Percentiles rank a stretch among this genome's conserved stretches.
Conservation (phyloP, 1,284 basidiomycete genomes). For the Ceratobasidium theobromae region DNA sequence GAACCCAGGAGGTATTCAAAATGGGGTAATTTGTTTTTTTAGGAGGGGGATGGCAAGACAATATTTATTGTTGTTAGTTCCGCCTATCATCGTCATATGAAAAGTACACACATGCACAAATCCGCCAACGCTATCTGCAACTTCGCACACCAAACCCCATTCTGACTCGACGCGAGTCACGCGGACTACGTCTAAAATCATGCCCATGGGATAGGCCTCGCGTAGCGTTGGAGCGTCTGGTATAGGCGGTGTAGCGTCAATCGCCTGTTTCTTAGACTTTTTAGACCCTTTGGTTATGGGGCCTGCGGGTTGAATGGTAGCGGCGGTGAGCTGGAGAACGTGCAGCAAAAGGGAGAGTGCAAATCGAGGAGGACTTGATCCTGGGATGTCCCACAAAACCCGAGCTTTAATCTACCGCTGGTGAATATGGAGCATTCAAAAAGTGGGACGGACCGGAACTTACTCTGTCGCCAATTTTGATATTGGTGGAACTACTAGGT, state of each 20-base stretch:
- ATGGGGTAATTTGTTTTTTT: too few relatives aligned
- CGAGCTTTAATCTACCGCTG: slow-evolving; percentile 68
- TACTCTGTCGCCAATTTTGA: slow-evolving; percentile 80
- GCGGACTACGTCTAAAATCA: slow-evolving; percentile 67
- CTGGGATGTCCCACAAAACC: slow-evolving; percentile 81
- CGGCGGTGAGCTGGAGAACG: slow-evolving; percentile 55
- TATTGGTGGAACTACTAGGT: slow-evolving; percentile 47
- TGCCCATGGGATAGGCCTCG: slow-evolving; percentile 72
- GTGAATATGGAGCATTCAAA: neutral
- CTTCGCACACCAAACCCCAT: slow-evolving; percentile 73
- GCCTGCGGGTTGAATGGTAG: slow-evolving; percentile 13
- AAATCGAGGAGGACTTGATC: slow-evolving; percentile 71
- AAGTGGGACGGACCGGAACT: slow-evolving; percentile 25
- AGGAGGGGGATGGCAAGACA: too few relatives aligned
- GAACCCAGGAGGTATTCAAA: too few relatives aligned
- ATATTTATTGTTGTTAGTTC: too few relatives aligned
- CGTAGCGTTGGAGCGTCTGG: slow-evolving; percentile 43
- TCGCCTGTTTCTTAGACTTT: slow-evolving; percentile 36
- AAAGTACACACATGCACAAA: slow-evolving; percentile 88
- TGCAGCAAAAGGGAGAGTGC: slow-evolving; percentile 78
- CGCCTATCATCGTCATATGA: too few relatives aligned
- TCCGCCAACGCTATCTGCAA: slow-evolving; percentile 66
- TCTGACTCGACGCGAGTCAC: slow-evolving; percentile 76
- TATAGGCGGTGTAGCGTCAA: slow-evolving; percentile 26
- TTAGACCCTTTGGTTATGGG: neutral